A percentile compares a stretch with the other conserved stretches of the same genome.
These are phyloP conservation scores for Aspergillus incahuasiensis DNA, from an alignment of 495 filamentous ascomycete genomes.

Conservation along the genomic window DNA sequence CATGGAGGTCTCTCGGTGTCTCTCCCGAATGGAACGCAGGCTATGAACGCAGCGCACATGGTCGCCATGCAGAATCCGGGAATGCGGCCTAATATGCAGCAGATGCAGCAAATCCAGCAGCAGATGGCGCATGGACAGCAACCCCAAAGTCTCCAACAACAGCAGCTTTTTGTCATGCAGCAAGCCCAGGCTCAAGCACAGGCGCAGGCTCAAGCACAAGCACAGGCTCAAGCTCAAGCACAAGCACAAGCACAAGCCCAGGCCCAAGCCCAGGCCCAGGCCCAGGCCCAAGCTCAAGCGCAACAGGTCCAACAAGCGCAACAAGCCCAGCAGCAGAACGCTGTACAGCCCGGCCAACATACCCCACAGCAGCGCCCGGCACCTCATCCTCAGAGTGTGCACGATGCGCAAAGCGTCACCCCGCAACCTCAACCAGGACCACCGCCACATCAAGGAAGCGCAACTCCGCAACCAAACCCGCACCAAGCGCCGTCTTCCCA, in stretches of 20 bases:
- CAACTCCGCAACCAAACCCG: conserved; percentile 47
- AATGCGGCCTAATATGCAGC: conserved; percentile 39
- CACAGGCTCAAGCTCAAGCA: too few relatives aligned
- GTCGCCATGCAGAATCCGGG: conserved; percentile 50
- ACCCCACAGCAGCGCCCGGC: conserved; percentile 45
- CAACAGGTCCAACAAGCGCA: conserved; percentile 34
- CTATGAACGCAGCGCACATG: conserved; percentile 51
- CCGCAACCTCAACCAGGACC: conserved; percentile 52
- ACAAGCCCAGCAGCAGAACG: conserved; percentile 39
- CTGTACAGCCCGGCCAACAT: conserved; percentile 39
- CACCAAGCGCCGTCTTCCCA: conserved; percentile 38
- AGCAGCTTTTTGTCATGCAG: conserved; percentile 41
- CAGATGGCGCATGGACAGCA: conserved; percentile 53
- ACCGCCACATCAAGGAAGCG: conserved; percentile 38
- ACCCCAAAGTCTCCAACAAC: conserved; percentile 47
- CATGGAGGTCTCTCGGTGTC: conserved; percentile 46
- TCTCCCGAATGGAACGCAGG: conserved; percentile 57
- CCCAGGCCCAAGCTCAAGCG: conserved; percentile 31
- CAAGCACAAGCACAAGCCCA: conserved; percentile 28
- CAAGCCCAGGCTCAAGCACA: conserved; percentile 31
- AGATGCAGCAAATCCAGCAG: conserved; percentile 44
- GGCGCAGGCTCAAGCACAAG: conserved; percentile 33
- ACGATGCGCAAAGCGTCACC: conserved; percentile 44
- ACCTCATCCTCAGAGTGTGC: conserved; percentile 41
- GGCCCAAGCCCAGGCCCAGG: conserved; percentile 23